These are phyloP conservation scores for Cicer yamashitae DNA, from an alignment of 306 rosid species.

Conservation along the genomic window DNA sequence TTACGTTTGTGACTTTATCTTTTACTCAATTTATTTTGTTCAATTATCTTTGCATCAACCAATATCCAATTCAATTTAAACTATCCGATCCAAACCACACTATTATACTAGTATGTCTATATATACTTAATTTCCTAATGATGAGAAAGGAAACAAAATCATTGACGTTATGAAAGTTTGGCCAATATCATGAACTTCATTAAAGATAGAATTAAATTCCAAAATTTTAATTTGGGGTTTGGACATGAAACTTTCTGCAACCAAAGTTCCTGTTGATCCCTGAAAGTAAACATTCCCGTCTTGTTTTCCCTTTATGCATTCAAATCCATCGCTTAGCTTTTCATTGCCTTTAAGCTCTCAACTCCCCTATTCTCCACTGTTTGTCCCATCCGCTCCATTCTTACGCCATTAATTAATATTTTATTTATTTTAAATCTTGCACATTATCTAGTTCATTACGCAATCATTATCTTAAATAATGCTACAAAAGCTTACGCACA, in stretches of 20 bases:
- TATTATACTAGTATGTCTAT: background rate
- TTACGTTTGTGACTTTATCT: background rate
- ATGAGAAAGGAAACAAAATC: conserved; percentile 26
- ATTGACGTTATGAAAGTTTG: conserved; percentile 35
- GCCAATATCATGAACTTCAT: conserved; percentile 5
- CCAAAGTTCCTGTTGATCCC: conserved; percentile 20
- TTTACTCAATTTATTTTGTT: no score
- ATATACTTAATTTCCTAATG: background rate
- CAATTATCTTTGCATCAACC: background rate
- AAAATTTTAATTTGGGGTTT: background rate
- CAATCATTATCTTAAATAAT: background rate
- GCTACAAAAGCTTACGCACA: background rate
- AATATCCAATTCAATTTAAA: no score
- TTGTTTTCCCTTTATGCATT: conserved; percentile 29
- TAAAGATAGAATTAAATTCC: conserved; percentile 15
- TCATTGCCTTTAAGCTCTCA: conserved; percentile 5
- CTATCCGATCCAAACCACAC: no score
- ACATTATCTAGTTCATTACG: no score
- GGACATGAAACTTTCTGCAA: conserved; percentile 22
- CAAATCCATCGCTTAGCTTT: conserved; percentile 29
- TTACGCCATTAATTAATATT: background rate
- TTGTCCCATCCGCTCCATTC: background rate
- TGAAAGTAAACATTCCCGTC: conserved; percentile 47
- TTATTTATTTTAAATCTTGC: no score
- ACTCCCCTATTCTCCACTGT: background rate